Base-by-base conservation (phyloP, 2,329 filamentous ascomycete species). In the Colletotrichum siamense region DNA sequence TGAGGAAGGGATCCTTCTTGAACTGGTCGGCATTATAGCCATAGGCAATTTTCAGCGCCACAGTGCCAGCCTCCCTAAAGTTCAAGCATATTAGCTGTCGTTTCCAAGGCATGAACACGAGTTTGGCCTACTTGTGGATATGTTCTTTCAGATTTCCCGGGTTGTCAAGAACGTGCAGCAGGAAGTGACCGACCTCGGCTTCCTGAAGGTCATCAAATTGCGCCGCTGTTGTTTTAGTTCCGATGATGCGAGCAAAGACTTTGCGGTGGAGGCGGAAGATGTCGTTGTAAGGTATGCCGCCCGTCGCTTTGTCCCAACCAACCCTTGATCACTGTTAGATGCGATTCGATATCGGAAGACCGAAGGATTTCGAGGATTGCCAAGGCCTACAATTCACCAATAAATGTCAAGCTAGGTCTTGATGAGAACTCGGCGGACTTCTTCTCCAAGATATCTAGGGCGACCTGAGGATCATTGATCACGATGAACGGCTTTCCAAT, bases 121-220 rank as follows among this genome's bases (percentile, higher is more conserved):
- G 3, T 49, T 49, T 49, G 18, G 4, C 59, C 32, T 34, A 63
- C 87, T 81, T 87, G 71, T 83, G 81, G 9, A 90, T 82, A 66
- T 90, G 87, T 6, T 85, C 75, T 1, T 84, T 55, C 18, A 88
- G 75, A 2, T 82, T 78, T 6, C 84, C 78, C 0, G 86, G 87
- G 0, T 84, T 81, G 3, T 86, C 79, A 30, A 87, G 79, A 1
- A 88, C 77, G 15, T 85, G 84, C 34, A 87, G 80, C 10, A 90
- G 80, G 61, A 89, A 88, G 3, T 85, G 84, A 4, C 82, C 81
- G 4, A 83, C 83, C 73, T 91, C 88, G 3, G 80, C 79, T 49
- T 90, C 86, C 74, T 89, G 87, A 1, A 88, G 61, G 0, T 76
- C 52, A 36, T 87, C 80, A 73, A 87, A 89, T n/a, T 85, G 83